A percentile compares a stretch with the other conserved stretches of the same genome.
These are phyloP conservation scores for Solanum chiquidenum DNA, from an alignment of 257 asterid species.

Conservation along the genomic window DNA sequence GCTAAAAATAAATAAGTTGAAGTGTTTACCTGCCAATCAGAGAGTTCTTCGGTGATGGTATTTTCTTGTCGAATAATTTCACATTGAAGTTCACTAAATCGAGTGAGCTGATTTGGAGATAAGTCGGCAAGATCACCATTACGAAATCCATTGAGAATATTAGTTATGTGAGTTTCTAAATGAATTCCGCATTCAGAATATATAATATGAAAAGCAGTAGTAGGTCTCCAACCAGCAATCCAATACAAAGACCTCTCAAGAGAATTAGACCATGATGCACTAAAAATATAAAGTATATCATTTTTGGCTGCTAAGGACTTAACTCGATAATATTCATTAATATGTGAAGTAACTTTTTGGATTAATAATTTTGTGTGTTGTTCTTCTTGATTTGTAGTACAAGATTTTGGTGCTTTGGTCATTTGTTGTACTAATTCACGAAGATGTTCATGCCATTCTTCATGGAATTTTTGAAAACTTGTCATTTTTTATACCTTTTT, in stretches of 20 bases:
- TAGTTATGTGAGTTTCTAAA: slow-evolving; percentile 52
- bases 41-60: slow-evolving; percentile 38
- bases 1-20: no score
- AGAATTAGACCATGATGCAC: slow-evolving; percentile 6
- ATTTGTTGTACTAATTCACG: slow-evolving; percentile 31
- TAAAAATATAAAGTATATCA: neutral
- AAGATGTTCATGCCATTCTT: slow-evolving; percentile 49
- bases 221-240: slow-evolving; percentile 89
- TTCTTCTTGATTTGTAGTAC: slow-evolving; percentile 19
- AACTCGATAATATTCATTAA: slow-evolving; percentile 36
- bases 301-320: slow-evolving; percentile 22
- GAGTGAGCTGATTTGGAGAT: slow-evolving; percentile 49
- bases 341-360: slow-evolving; percentile 32
- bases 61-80: slow-evolving; percentile 51
- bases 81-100: slow-evolving; percentile 70
- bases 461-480: slow-evolving; percentile 37
- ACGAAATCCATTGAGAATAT: slow-evolving; percentile 42
- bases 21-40: slow-evolving; percentile 66
- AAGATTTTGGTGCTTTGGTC: slow-evolving; percentile 13
- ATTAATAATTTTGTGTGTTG: slow-evolving; percentile 29
- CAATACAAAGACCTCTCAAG: slow-evolving; percentile 62
- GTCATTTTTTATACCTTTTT: neutral
- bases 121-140: slow-evolving; percentile 74
- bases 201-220: slow-evolving; percentile 68
- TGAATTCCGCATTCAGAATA: slow-evolving; percentile 64